Conservation (phyloP, 176 grass and related monocot species). For the Avena sativa region DNA sequence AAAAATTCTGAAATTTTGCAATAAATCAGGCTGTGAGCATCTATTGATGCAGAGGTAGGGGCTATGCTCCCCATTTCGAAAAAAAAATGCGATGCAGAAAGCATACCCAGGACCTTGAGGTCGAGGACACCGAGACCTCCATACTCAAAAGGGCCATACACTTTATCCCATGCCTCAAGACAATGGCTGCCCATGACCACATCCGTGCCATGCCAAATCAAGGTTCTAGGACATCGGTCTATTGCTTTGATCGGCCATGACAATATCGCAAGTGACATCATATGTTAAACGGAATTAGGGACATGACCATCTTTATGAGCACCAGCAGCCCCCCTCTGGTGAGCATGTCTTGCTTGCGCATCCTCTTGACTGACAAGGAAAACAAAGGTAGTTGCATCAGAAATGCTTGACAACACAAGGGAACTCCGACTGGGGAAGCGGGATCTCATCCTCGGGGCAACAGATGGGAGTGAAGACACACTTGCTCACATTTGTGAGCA, state of each 20-base stretch:
- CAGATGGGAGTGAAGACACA: not conserved
- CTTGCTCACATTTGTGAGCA: not conserved
- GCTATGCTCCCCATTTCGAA: no score
- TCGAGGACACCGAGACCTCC: not conserved
- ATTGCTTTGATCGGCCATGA: not conserved
- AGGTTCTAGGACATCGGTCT: not conserved
- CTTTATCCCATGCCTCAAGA: not conserved
- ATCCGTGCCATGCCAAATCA: not conserved
- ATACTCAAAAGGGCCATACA: not conserved
- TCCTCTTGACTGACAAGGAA: not conserved
- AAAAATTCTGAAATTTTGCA: no score
- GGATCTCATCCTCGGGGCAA: not conserved
- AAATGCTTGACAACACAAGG: slow-evolving; percentile 1
- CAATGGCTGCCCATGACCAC: not conserved
- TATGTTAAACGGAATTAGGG: not conserved
- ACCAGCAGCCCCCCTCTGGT: not conserved
- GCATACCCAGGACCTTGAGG: not conserved
- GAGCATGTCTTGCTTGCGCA: not conserved
- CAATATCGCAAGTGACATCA: not conserved
- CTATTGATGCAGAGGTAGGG: no score
- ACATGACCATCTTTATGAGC: not conserved
- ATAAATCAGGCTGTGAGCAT: no score
- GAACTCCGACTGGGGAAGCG: not conserved
- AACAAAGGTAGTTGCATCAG: not conserved
- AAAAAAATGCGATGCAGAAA: not conserved